Percentiles rank a stretch among this genome's conserved stretches.
These are phyloP conservation scores for Agaricus blazei DNA, from an alignment of 768 basidiomycete species.

Conservation along the genomic window DNA sequence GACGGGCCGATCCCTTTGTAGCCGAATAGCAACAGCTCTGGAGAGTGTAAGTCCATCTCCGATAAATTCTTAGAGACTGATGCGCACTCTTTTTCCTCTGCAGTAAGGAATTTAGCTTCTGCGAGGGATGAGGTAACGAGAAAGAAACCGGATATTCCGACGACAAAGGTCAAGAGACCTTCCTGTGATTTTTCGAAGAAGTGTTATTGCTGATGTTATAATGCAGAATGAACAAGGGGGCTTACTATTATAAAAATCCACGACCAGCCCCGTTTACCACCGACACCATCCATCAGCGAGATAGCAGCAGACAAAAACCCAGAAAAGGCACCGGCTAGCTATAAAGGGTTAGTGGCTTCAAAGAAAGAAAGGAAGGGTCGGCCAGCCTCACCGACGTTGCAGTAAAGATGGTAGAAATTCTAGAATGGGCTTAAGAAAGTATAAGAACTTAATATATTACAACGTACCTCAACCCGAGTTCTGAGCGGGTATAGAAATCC, in stretches of 20 bases:
- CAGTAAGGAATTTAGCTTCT: conserved; percentile 30
- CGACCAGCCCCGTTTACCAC: conserved; percentile 47
- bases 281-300: conserved; percentile 38
- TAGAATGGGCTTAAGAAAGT: conserved; percentile 11
- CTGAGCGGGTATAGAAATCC: conserved; percentile 25
- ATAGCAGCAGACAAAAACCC: conserved; percentile 56
- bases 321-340: conserved; percentile 44
- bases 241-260: conserved; percentile 58
- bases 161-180: conserved; percentile 41
- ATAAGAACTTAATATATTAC: neutral
- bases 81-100: conserved; percentile 29
- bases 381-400: conserved; percentile 24
- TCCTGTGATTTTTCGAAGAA: conserved; percentile 11
- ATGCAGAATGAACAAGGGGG: conserved; percentile 16
- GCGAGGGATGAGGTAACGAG: conserved; percentile 34
- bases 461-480: conserved; percentile 20
- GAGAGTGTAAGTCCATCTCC: neutral
- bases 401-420: conserved; percentile 34
- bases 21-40: conserved; percentile 1
- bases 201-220: conserved; percentile 18
- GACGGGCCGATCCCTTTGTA: conserved; percentile 4
- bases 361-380: neutral
- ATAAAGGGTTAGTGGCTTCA: neutral
- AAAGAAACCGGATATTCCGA: conserved; percentile 36
- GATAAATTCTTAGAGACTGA: conserved; percentile 12